phyloP scores from a whole-genome alignment of 768 basidiomycete species.

The Pleurotus salmoneostramineus region DNA sequence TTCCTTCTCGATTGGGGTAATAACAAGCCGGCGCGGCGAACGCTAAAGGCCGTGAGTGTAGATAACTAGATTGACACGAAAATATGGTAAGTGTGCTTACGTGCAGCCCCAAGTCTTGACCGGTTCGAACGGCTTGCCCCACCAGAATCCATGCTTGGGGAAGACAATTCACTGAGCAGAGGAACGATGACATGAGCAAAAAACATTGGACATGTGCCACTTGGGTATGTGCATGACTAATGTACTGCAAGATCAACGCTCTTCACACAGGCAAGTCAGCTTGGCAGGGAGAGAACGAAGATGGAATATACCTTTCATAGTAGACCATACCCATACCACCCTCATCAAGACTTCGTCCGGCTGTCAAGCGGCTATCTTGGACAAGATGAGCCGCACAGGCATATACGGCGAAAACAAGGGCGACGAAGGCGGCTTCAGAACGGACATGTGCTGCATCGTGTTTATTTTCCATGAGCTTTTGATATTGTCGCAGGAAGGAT shows the following conservation, averaged over 20 bases:
- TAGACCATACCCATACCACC: conserved; percentile 89
- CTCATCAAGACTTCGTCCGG: conserved; percentile 58
- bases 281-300: conserved; percentile 11
- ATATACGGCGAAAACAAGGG: conserved; percentile 84
- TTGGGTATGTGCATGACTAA: conserved; percentile 84
- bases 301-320: conserved; percentile 69
- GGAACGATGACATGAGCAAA: conserved; percentile 83
- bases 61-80: conserved; percentile 7
- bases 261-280: conserved; percentile 33
- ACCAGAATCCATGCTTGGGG: conserved; percentile 93
- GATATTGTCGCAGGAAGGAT: conserved; percentile 72
- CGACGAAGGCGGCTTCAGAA: conserved; percentile 69
- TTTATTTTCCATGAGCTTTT: conserved; percentile 67
- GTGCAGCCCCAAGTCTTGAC: conserved; percentile 90
- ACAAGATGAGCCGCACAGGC: conserved; percentile 83
- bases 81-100: conserved; percentile 41
- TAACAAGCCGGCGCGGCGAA: conserved; percentile 69
- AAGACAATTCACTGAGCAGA: conserved; percentile 90
- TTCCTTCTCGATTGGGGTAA: conserved; percentile 80
- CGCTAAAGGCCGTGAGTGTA: conserved; percentile 45
- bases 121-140: conserved; percentile 85
- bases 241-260: conserved; percentile 87
- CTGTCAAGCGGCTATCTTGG: conserved; percentile 62
- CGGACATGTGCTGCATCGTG: conserved; percentile 49
- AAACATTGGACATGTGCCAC: conserved; percentile 88